Percentiles rank a stretch among this genome's conserved stretches.
Conservation (phyloP, 2,329 filamentous ascomycete species). For the Lachnellula willkommii region DNA sequence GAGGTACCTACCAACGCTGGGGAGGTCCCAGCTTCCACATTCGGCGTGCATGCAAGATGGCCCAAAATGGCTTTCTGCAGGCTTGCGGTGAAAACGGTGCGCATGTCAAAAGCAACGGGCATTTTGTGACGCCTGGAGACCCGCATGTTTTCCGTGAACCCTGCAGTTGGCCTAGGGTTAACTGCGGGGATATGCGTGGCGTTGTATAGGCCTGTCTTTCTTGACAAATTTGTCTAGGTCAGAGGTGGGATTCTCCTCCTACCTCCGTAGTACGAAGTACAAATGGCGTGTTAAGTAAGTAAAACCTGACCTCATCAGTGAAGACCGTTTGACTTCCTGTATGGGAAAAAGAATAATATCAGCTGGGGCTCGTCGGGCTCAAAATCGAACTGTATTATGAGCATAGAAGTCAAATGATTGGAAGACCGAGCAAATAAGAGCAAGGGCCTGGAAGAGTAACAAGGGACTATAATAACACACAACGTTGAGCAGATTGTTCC, state of each 20-base stretch:
- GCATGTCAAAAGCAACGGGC: background rate
- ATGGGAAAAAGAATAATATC: background rate
- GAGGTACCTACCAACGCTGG: background rate
- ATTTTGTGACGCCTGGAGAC: conserved; percentile 7
- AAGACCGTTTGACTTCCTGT: background rate
- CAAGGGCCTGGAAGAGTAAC: no score
- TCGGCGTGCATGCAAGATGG: background rate
- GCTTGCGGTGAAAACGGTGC: conserved; percentile 4
- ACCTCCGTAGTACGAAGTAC: background rate
- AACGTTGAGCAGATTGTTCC: no score
- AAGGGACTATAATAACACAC: no score
- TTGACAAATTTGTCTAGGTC: conserved; percentile 18
- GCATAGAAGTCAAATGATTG: background rate
- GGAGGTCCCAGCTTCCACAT: background rate
- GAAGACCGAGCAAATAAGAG: background rate
- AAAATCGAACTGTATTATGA: background rate
- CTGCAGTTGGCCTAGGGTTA: conserved; percentile 2
- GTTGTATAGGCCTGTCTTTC: conserved; percentile 7
- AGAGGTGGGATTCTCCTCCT: background rate
- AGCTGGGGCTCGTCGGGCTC: background rate
- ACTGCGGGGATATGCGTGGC: conserved; percentile 14
- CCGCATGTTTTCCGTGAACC: conserved; percentile 3
- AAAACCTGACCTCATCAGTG: background rate
- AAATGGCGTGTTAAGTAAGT: background rate
- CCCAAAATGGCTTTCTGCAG: conserved; percentile 8